Conservation (phyloP, 495 filamentous ascomycete genomes). For the Aspergillus saccharolyticus region DNA sequence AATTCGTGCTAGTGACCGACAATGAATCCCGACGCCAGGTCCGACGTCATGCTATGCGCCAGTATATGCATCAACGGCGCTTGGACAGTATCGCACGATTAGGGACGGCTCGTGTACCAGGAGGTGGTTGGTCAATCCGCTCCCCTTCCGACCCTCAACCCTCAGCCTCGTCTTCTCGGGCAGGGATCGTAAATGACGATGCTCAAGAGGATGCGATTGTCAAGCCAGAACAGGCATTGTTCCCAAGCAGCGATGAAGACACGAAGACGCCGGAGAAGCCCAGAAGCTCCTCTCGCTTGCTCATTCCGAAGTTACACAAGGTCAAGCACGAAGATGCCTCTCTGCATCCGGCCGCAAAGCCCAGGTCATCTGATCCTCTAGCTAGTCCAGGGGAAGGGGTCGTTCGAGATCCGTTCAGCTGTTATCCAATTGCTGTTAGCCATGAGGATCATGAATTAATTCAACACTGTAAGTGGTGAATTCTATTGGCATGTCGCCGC, state of each 20-base stretch:
- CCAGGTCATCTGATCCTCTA: slow-evolving; percentile 8
- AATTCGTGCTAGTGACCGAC: slow-evolving; percentile 29
- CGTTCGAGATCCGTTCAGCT: slow-evolving; percentile 19
- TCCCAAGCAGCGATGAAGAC: slow-evolving; percentile 10
- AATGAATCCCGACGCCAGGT: slow-evolving; percentile 28
- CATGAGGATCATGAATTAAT: slow-evolving; percentile 24
- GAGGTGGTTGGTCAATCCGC: slow-evolving; percentile 21
- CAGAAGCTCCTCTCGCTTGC: slow-evolving; percentile 5
- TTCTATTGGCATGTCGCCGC: not conserved
- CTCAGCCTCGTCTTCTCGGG: slow-evolving; percentile 13
- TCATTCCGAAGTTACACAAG: slow-evolving; percentile 11
- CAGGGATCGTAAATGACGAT: slow-evolving; percentile 6
- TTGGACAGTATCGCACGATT: slow-evolving; percentile 27
- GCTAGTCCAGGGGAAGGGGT: slow-evolving; percentile 13
- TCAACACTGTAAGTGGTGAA: slow-evolving; percentile 23
- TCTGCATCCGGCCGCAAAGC: slow-evolving; percentile 1
- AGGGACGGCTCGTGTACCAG: slow-evolving; percentile 20
- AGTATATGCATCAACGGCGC: slow-evolving; percentile 29
- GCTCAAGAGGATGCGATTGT: slow-evolving; percentile 1
- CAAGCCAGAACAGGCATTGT: slow-evolving; percentile 1
- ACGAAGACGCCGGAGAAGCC: slow-evolving; percentile 1
- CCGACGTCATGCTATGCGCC: slow-evolving; percentile 30
- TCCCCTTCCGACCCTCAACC: slow-evolving; percentile 5
- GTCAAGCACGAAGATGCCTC: slow-evolving; percentile 14
- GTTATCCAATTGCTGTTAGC: slow-evolving; percentile 21